Evolutionary conservation across 2,329 filamentous ascomycete genomes (phyloP), one percentile per base, ranked within the genome.

Genomic region (Aspergillus vadensis): DNA sequence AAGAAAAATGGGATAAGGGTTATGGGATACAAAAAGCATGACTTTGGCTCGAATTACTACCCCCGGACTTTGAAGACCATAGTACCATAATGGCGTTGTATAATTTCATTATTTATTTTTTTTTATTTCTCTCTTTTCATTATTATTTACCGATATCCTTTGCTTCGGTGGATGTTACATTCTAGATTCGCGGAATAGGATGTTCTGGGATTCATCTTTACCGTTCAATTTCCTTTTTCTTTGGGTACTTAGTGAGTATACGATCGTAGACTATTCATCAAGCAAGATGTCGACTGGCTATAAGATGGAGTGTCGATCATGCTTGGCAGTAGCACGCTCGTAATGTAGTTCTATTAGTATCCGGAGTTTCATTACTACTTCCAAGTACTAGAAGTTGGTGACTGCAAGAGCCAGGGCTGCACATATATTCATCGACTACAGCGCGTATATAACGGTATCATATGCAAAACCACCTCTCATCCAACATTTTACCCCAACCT

Each of bases 11-110:
- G 32, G 32, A 36, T 36, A 36, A 36, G 32, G 32, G 25, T 27
- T 27, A 41, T 55, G 39, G 53, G 53, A 47, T 44, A 61, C 62
- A 63, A 63, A 68, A 69, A 63, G 64, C 53, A 62, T 60, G 49
- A 44, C 41, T 44, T 43, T 55, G 53, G 53, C 39, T 55, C 39
- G 41, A 55, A 36, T 36, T 15, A 36, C 55, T 58, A 38, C 36
- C 27, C 52, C 55, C 32, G 32, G 32, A 50, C 44, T 56, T 55
- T 19, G 51, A 57, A 57, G 55, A 57, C 51, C 32, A 53, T 58
- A 36, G 32, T 36, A 48, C 32, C 41, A 38, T 51, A 61, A 61
- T 61, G 59, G 59, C 59, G 59, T 61, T 55, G 25, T 55, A 55
- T 47, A 62, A 52, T 12, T 58, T 47, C 52, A 51, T 60, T 59